Percentiles rank a stretch among this genome's conserved stretches.
Conservation (phyloP, 129 eudicot genomes). For the Flaveria sonorensis region DNA sequence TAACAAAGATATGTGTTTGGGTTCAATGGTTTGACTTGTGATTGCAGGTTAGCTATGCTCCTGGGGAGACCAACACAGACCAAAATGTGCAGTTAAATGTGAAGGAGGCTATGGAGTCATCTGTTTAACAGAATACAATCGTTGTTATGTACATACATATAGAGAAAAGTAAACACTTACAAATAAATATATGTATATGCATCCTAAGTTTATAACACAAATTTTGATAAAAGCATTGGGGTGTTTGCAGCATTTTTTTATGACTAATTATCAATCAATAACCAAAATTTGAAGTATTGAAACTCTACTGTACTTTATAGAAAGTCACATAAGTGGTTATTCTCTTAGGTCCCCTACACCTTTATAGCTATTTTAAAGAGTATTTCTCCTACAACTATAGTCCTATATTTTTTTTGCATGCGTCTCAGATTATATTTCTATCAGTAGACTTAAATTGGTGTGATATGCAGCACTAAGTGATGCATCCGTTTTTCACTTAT, state of each 20-base stretch:
- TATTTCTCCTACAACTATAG: too few species aligned
- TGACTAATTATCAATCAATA: not conserved
- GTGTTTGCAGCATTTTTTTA: constrained; percentile 5
- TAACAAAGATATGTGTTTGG: not conserved
- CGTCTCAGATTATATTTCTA: too few species aligned
- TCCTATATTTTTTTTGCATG: too few species aligned
- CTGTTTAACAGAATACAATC: constrained; percentile 21
- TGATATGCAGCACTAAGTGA: too few species aligned
- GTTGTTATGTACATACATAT: constrained; percentile 37
- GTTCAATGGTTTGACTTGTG: not conserved
- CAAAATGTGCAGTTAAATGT: constrained; percentile 39
- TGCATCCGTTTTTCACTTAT: too few species aligned
- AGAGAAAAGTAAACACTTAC: constrained; percentile 23
- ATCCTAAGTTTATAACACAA: constrained; percentile 32
- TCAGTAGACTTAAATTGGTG: too few species aligned
- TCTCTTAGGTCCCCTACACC: too few species aligned
- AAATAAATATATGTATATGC: constrained; percentile 18
- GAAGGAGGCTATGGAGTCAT: constrained; percentile 31
- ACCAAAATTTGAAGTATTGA: not conserved
- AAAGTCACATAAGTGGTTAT: not conserved
- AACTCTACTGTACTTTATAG: not conserved
- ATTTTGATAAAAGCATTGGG: constrained; percentile 30
- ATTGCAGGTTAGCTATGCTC: constrained; percentile 55
- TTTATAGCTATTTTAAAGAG: too few species aligned
- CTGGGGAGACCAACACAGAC: constrained; percentile 42